Conservation (phyloP, 352 stramenopile species). For the Ophiocytium majus region DNA sequence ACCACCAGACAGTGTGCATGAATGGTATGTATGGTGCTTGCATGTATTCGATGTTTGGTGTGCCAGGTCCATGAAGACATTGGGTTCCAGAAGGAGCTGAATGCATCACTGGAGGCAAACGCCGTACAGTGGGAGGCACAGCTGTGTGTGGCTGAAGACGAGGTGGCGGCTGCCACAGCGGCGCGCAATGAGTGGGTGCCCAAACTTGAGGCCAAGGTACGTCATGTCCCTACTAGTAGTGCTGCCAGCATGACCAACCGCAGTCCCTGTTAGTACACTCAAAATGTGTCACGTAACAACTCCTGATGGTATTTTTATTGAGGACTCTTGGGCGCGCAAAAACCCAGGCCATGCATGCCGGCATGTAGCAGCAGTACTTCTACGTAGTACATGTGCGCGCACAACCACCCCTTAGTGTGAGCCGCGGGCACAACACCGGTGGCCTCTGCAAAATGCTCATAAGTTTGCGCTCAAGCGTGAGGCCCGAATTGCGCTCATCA, state of each 20-base stretch:
- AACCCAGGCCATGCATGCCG: not conserved
- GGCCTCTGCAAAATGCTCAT: too few relatives aligned
- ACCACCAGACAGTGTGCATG: too few relatives aligned
- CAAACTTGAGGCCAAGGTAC: constrained; percentile 48
- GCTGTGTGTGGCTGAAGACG: constrained; percentile 25
- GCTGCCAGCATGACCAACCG: not conserved
- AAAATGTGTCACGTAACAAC: not conserved
- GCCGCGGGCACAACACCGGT: too few relatives aligned
- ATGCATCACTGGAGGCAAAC: constrained; percentile 50
- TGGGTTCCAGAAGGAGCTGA: constrained; percentile 33
- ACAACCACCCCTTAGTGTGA: too few relatives aligned
- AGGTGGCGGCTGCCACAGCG: constrained; percentile 24
- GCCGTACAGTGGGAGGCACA: constrained; percentile 26
- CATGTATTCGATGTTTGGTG: not conserved
- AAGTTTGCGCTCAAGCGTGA: too few relatives aligned
- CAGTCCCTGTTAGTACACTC: not conserved
- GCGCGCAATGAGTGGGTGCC: constrained; percentile 41
- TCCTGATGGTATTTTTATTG: not conserved
- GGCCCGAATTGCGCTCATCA: too few relatives aligned
- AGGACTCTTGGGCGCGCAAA: not conserved
- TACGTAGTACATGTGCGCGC: too few relatives aligned
- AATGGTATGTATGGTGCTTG: not conserved
- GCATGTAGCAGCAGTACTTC: not conserved
- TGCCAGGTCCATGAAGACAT: not conserved
- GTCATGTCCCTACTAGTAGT: too few relatives aligned